Conservation (phyloP, 305 asterid species). For the Rubia balearica region DNA sequence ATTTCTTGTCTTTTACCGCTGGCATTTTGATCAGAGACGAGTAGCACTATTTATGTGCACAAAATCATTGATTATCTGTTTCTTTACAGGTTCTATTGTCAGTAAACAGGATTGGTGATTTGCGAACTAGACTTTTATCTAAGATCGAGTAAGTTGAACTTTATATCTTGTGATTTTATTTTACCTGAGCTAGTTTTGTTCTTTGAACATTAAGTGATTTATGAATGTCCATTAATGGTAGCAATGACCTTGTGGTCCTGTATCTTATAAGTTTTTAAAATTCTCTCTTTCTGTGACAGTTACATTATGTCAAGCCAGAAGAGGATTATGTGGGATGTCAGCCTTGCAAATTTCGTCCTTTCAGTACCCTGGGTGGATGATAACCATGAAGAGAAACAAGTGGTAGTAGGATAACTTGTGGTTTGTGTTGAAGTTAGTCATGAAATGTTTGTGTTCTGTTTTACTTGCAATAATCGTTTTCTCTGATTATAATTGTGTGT, state of each 20-base stretch:
- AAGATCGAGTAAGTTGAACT: conserved; percentile 63
- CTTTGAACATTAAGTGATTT: too few species aligned
- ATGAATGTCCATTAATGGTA: conserved; percentile 1
- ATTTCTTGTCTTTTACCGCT: neutral
- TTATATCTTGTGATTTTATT: neutral
- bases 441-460: neutral
- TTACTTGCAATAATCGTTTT: neutral
- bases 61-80: conserved; percentile 18
- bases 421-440: neutral
- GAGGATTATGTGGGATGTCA: conserved; percentile 66
- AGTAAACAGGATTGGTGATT: conserved; percentile 57
- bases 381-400: conserved; percentile 34
- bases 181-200: neutral
- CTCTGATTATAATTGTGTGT: neutral
- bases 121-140: conserved; percentile 54
- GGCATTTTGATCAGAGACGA: neutral
- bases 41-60: conserved; percentile 6
- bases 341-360: conserved; percentile 35
- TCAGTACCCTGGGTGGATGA: conserved; percentile 45
- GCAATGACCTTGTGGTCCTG: neutral
- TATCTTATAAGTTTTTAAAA: neutral
- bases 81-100: conserved; percentile 63
- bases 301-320: conserved; percentile 60
- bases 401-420: conserved; percentile 31
- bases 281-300: conserved; percentile 41